Percentiles rank a stretch among this genome's conserved stretches.
Conservation (phyloP, 345 rosid genomes). For the Xanthoceras sorbifolium region DNA sequence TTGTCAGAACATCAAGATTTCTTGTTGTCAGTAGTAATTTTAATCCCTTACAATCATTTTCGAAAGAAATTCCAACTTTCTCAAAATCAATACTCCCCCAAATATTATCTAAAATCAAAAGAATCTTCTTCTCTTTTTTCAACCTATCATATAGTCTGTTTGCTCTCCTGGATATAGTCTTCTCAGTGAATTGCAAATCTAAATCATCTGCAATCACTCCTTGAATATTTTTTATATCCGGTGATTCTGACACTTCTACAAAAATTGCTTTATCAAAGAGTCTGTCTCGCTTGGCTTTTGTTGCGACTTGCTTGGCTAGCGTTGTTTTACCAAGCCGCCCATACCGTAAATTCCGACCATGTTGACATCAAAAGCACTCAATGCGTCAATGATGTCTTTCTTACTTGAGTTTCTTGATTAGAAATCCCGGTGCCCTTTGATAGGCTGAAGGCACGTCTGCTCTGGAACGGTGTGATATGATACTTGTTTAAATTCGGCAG, state of each 20-base stretch:
- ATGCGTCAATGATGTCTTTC: background rate
- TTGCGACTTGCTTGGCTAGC: slow-evolving; percentile 5
- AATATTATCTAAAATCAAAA: slow-evolving; percentile 31
- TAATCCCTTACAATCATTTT: background rate
- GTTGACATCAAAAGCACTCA: background rate
- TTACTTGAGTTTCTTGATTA: background rate
- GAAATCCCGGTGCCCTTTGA: background rate
- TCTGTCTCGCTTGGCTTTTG: background rate
- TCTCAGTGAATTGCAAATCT: slow-evolving; percentile 4
- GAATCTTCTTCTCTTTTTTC: slow-evolving; percentile 20
- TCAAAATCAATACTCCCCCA: slow-evolving; percentile 27
- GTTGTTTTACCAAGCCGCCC: slow-evolving; percentile 9
- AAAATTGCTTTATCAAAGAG: slow-evolving; percentile 17
- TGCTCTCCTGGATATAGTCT: background rate
- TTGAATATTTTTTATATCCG: slow-evolving; percentile 19
- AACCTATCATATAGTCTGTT: slow-evolving; percentile 6
- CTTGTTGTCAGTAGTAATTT: slow-evolving; percentile 36
- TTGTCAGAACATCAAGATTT: background rate
- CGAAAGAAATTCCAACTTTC: slow-evolving; percentile 33
- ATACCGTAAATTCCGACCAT: background rate
- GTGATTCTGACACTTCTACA: slow-evolving; percentile 7
- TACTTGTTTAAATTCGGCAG: background rate
- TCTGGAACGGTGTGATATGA: background rate
- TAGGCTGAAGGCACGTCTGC: background rate
- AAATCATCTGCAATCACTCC: slow-evolving; percentile 9